Evolutionary conservation across 176 grass and related monocot species (phyloP), one percentile per base, ranked within the genome.

Genomic region (Carex pumila): DNA sequence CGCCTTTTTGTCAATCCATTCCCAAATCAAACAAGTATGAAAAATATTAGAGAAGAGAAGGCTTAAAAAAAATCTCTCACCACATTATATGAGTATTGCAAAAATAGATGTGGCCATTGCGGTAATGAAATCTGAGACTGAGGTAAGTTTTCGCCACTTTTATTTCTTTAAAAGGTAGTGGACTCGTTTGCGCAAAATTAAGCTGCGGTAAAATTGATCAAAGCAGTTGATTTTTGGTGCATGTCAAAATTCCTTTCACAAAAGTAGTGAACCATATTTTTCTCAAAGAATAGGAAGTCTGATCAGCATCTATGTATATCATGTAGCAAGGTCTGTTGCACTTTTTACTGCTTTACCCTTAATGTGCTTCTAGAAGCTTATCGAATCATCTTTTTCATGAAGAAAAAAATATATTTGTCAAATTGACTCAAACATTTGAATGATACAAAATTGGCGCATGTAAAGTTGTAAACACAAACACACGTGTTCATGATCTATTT

Each of bases 281-380:
- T 81, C 7, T 12, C 55, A 12, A 81, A 61, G 58, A 79, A 58
- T 58, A 79, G 52, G 22, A 81, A 81, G 56, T 61, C 31, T 45
- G 58, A 81, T 8, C 30, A 43, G 30, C 13, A 19, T 13, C 58
- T 81, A 39, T 81, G 78, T 39, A 81, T 61, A 63, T 17, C 22
- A 31, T 81, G 78, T 62, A 32, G 8, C 21, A 81, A 81, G 78
- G 78, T 81, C 32, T 12, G 14, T 81, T 37, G 55, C 78, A 81
- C 36, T 81, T 53, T 58, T 31, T 12, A 49, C 71, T 11, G 17
- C 36, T 81, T 60, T 39, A 17, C 56, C 56, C 13, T 81, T 39
- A 41, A n/a, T 73, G 34, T 74, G 7, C 37, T 71, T 41, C 18
- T 8, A 61, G 59, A 61, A 25, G 59, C n/a, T 22, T 61, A 10